Percentiles rank a stretch among this genome's conserved stretches.
Conservation (phyloP, 2,329 filamentous ascomycete genomes). For the Clonostachys sp. region DNA sequence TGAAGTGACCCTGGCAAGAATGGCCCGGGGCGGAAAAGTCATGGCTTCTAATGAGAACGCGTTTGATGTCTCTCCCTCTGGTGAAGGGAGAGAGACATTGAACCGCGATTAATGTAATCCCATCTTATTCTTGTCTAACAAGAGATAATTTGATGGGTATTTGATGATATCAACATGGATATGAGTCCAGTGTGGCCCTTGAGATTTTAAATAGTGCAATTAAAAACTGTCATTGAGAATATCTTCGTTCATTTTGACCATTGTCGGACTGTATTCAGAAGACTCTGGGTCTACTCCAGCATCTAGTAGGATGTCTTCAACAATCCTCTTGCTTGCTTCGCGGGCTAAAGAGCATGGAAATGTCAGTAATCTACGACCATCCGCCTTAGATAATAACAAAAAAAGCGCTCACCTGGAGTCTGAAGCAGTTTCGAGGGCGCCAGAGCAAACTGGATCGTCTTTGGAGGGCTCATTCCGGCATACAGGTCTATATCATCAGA, state of each 20-base stretch:
- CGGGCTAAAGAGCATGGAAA: constrained; percentile 45
- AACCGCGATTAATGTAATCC: too few relatives aligned
- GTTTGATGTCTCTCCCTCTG: too few relatives aligned
- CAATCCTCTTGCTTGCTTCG: constrained; percentile 76
- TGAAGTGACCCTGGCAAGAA: too few relatives aligned
- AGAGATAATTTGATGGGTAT: too few relatives aligned
- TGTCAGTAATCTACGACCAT: constrained; percentile 5
- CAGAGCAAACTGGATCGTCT: constrained; percentile 84
- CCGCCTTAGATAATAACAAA: constrained; percentile 4
- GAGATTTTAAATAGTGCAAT: background rate
- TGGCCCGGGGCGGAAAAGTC: too few relatives aligned
- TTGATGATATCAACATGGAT: too few relatives aligned
- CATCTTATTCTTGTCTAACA: too few relatives aligned
- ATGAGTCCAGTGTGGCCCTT: too few relatives aligned
- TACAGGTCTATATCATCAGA: constrained; percentile 59
- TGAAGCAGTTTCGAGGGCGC: constrained; percentile 74
- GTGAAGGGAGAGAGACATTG: too few relatives aligned
- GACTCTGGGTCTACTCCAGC: constrained; percentile 60
- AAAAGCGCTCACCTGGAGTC: constrained; percentile 60
- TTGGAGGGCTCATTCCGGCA: constrained; percentile 81
- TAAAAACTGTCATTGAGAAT: constrained; percentile 60
- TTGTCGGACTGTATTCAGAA: constrained; percentile 57
- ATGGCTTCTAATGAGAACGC: too few relatives aligned
- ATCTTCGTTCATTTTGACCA: constrained; percentile 61
- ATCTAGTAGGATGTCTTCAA: constrained; percentile 73